Percentiles rank a stretch among this genome's conserved stretches.
Conservation (phyloP, 2,329 filamentous ascomycete species). For the Cytospora paraplurivora region DNA sequence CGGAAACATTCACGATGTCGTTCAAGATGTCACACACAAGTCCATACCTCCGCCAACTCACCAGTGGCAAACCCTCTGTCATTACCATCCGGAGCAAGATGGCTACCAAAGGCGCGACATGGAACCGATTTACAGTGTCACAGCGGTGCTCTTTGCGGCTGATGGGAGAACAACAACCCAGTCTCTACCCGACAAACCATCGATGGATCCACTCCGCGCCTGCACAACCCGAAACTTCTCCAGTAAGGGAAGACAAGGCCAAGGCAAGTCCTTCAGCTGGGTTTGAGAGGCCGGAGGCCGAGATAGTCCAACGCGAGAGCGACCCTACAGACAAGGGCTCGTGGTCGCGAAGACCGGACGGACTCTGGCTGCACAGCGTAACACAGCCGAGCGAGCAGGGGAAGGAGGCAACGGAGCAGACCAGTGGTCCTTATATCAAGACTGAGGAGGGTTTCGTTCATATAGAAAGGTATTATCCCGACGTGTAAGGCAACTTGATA, state of each 20-base stretch:
- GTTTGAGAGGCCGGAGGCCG: neutral
- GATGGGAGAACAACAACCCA: neutral
- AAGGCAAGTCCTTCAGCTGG: neutral
- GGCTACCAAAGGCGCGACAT: neutral
- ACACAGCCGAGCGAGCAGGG: neutral
- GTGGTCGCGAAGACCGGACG: neutral
- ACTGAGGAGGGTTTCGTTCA: neutral
- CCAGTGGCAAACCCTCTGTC: neutral
- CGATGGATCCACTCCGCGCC: neutral
- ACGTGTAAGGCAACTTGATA: neutral
- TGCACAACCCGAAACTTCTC: neutral
- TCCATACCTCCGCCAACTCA: neutral
- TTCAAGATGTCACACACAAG: neutral
- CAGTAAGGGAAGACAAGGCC: neutral
- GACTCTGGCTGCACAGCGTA: neutral
- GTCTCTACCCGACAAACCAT: neutral
- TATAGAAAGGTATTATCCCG: neutral
- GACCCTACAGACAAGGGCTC: conserved; percentile 6
- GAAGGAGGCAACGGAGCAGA: neutral
- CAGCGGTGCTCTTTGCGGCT: neutral
- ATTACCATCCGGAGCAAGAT: neutral
- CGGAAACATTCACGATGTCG: neutral
- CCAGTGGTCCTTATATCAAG: neutral
- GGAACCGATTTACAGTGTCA: neutral
- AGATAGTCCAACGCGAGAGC: neutral